A percentile compares a stretch with the other conserved stretches of the same genome.
These are phyloP conservation scores for Pyrenula aspistea DNA, from an alignment of 495 filamentous ascomycete species.

Conservation along the genomic window DNA sequence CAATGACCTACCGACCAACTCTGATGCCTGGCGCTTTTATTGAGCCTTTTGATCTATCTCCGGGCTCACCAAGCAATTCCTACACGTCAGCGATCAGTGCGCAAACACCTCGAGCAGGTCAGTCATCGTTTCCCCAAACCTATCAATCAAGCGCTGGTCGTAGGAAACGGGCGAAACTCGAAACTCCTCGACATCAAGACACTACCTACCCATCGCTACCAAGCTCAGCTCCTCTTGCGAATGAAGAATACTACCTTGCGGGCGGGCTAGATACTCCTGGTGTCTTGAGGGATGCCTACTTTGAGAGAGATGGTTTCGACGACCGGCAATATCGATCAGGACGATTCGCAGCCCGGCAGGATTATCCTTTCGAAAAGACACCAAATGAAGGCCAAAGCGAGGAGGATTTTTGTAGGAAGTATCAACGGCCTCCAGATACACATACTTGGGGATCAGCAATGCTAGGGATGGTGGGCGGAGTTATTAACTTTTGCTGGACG, in stretches of 20 bases:
- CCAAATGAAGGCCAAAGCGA: constrained; percentile 6
- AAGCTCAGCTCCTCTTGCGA: neutral
- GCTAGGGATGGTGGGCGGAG: constrained; percentile 26
- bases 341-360: constrained; percentile 22
- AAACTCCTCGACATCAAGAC: neutral
- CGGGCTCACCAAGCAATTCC: neutral
- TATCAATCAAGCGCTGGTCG: neutral
- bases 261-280: neutral
- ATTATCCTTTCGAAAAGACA: constrained; percentile 15
- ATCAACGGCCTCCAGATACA: neutral
- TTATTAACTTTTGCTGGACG: neutral
- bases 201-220: neutral
- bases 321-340: constrained; percentile 40
- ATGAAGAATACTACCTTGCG: neutral
- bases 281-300: neutral
- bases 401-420: constrained; percentile 3
- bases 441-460: constrained; percentile 33
- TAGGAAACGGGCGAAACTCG: neutral
- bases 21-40: neutral
- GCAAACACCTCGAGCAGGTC: neutral
- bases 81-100: neutral
- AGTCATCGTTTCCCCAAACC: neutral
- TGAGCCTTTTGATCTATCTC: neutral
- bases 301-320: constrained; percentile 13
- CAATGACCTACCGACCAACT: neutral